A percentile compares a stretch with the other conserved stretches of the same genome.
These are phyloP conservation scores for Albugo candida DNA, from an alignment of 352 stramenopile genomes.

Conservation along the genomic window DNA sequence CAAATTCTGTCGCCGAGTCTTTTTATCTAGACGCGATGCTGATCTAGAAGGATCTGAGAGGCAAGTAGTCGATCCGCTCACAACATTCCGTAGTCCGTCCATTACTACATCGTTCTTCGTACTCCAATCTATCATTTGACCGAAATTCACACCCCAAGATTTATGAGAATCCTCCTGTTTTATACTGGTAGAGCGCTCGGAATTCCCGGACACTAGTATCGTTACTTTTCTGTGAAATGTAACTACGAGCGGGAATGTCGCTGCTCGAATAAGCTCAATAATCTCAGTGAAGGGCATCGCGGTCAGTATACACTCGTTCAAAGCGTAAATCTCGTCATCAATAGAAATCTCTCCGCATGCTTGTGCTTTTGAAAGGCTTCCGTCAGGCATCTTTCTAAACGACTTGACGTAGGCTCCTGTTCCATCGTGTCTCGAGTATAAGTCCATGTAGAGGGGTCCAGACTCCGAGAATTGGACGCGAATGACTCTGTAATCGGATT, in stretches of 20 bases:
- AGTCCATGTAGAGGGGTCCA: conserved; percentile 41
- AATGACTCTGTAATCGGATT: conserved; percentile 6
- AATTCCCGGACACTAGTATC: not conserved
- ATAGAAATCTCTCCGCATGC: conserved; percentile 28
- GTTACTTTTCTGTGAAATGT: conserved; percentile 14
- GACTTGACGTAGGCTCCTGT: conserved; percentile 49
- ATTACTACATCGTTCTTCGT: not conserved
- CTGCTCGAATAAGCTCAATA: conserved; percentile 37
- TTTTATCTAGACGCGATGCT: too few relatives aligned
- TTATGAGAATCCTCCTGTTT: not conserved
- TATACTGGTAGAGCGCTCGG: not conserved
- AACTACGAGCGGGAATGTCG: conserved; percentile 42
- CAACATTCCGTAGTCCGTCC: not conserved
- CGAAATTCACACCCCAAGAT: not conserved
- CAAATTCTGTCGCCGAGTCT: too few relatives aligned
- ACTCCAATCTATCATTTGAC: not conserved
- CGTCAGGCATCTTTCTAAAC: conserved; percentile 42
- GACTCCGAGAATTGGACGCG: conserved; percentile 27
- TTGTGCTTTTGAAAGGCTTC: conserved; percentile 29
- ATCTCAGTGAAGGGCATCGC: conserved; percentile 38
- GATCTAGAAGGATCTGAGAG: too few relatives aligned
- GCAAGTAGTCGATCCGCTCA: too few relatives aligned
- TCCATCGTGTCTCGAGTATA: conserved; percentile 50
- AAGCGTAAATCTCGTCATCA: conserved; percentile 44
- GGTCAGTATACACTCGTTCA: conserved; percentile 39